phyloP scores from a whole-genome alignment of 441 rosid genomes.

The Adansonia rubrostipa region DNA sequence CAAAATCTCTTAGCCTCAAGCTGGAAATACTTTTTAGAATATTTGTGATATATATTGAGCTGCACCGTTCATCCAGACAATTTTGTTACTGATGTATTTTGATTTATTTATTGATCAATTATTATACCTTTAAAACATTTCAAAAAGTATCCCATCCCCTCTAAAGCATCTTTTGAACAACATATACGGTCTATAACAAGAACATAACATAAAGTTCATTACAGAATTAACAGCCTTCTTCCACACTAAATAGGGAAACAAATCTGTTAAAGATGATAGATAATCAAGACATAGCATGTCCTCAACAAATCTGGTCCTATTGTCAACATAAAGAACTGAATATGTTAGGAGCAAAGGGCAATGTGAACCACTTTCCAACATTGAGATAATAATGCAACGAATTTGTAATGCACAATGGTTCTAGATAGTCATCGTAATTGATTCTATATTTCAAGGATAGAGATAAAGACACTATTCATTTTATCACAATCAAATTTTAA shows the following conservation, averaged over 20 bases:
- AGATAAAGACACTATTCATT: neutral
- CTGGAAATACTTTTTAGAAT: neutral
- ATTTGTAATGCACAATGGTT: neutral
- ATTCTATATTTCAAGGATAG: neutral
- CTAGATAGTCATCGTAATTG: neutral
- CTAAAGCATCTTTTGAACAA: neutral
- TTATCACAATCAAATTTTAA: too few relatives aligned
- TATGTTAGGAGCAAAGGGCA: neutral
- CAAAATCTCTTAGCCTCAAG: neutral
- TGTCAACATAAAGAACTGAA: neutral
- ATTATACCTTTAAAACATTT: constrained; percentile 14
- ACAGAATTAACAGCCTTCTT: neutral
- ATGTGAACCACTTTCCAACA: neutral
- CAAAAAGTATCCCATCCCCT: neutral
- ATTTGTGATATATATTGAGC: neutral
- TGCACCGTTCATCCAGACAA: neutral
- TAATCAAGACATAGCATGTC: neutral
- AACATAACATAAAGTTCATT: neutral
- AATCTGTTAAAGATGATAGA: neutral
- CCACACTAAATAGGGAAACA: neutral
- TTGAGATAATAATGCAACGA: neutral
- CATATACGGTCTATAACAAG: neutral
- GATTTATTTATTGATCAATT: neutral
- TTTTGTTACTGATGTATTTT: neutral
- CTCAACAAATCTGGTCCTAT: neutral